Percentiles rank a stretch among this genome's conserved stretches.
phyloP scores from a whole-genome alignment of 2,329 filamentous ascomycete genomes.

The Penicillium occitanis region DNA sequence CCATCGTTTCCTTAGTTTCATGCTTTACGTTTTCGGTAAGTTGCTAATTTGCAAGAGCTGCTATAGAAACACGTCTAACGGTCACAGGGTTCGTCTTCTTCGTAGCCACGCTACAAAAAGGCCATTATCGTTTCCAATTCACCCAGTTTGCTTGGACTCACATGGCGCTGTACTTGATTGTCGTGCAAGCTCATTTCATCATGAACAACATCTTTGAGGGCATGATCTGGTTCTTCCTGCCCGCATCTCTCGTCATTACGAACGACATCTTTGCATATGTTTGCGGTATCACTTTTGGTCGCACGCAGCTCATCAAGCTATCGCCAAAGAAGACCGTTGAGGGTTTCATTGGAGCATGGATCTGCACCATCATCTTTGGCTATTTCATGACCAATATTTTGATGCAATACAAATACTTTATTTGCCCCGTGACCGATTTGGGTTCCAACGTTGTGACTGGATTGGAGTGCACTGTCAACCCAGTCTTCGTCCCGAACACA shows the following conservation, averaged over 20 bases:
- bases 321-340: slow-evolving; percentile 99
- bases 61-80: slow-evolving; percentile 21
- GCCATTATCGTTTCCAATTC: slow-evolving; percentile 97
- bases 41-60: slow-evolving; percentile 22
- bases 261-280: slow-evolving; percentile 99
- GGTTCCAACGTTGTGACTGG: slow-evolving; percentile 91
- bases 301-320: slow-evolving; percentile 94
- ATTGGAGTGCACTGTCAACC: slow-evolving; percentile 85
- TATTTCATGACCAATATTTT: slow-evolving; percentile 78
- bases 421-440: slow-evolving; percentile 94
- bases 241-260: slow-evolving; percentile 90
- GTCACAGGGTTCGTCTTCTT: slow-evolving; percentile 91
- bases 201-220: slow-evolving; percentile 99
- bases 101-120: slow-evolving; percentile 88
- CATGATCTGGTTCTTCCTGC: slow-evolving; percentile 99
- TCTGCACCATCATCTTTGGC: slow-evolving; percentile 88
- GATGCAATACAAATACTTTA: slow-evolving; percentile 93
- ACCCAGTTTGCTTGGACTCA: slow-evolving; percentile 99
- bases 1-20: slow-evolving; percentile 97
- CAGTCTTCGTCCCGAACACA: slow-evolving; percentile 77
- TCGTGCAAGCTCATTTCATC: slow-evolving; percentile 96
- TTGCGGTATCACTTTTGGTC: slow-evolving; percentile 93
- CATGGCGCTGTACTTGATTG: slow-evolving; percentile 97
- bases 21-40: slow-evolving; percentile 94
- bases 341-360: slow-evolving; percentile 92